These are phyloP conservation scores for Fusarium udum DNA, from an alignment of 2,329 filamentous ascomycete species.

Conservation along the genomic window DNA sequence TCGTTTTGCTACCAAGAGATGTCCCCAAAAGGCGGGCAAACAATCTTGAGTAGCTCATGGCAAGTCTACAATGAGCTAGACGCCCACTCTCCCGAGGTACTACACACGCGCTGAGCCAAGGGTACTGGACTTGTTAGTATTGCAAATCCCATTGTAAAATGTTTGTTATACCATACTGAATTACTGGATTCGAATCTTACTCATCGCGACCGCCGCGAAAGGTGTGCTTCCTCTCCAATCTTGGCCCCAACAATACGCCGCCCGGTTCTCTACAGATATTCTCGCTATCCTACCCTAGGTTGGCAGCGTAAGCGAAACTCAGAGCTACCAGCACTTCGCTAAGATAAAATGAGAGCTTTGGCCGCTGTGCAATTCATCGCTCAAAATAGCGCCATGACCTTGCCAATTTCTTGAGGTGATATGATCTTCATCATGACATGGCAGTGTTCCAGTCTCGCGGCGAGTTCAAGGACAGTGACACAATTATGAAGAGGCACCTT, in stretches of 20 bases:
- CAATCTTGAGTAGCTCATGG: background rate
- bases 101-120: background rate
- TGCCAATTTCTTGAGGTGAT: no score
- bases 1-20: background rate
- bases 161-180: rapidly evolving
- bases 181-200: background rate
- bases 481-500: background rate
- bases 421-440: background rate
- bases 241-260: background rate
- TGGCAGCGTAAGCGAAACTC: background rate
- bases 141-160: background rate
- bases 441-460: background rate
- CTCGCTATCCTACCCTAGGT: background rate
- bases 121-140: background rate
- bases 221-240: background rate
- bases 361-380: background rate
- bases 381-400: background rate
- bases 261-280: background rate
- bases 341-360: background rate
- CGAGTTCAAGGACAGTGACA: no score
- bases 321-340: background rate
- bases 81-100: background rate
- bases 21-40: background rate
- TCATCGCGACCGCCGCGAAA: background rate
- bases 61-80: background rate